Evolutionary conservation across 1,284 basidiomycete species (phyloP).

Genomic region (Malassezia psittaci): DNA sequence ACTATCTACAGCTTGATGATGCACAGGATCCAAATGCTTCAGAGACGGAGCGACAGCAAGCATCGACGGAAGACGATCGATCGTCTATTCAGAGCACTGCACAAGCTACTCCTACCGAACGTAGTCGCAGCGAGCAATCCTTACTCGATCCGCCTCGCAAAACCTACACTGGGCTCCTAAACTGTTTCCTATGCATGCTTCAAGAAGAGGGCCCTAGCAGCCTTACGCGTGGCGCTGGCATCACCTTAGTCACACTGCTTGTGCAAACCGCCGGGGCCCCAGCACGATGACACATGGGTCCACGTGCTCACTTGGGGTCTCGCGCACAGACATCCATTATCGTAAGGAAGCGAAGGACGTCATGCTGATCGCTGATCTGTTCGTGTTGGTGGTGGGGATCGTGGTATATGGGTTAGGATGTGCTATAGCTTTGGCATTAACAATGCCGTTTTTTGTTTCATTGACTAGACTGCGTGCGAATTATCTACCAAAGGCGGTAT

Average conservation of each 20-base stretch:
- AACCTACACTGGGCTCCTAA: constrained; percentile 32
- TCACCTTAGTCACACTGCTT: not conserved
- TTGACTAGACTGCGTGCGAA: constrained; percentile 43
- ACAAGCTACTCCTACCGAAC: no score
- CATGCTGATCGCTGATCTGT: no score
- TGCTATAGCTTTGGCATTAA: constrained; percentile 1
- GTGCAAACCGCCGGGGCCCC: not conserved
- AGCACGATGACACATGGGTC: not conserved
- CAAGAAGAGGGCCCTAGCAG: constrained; percentile 43
- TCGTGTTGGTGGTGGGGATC: not conserved
- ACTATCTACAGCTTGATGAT: not conserved
- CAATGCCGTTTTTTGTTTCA: constrained; percentile 33
- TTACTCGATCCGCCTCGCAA: constrained; percentile 14
- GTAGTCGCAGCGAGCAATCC: not conserved
- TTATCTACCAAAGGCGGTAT: constrained; percentile 44
- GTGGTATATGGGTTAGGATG: not conserved
- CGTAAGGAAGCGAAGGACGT: not conserved
- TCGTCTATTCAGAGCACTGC: no score
- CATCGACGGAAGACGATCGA: no score
- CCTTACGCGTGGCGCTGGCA: constrained; percentile 28
- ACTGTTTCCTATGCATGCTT: constrained; percentile 39
- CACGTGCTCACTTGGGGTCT: not conserved
- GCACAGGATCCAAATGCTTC: not conserved
- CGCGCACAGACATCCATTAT: not conserved
- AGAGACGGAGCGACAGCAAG: not conserved